Conservation (phyloP, 2,329 filamentous ascomycete genomes). For the Aspergillus carbonarius region DNA sequence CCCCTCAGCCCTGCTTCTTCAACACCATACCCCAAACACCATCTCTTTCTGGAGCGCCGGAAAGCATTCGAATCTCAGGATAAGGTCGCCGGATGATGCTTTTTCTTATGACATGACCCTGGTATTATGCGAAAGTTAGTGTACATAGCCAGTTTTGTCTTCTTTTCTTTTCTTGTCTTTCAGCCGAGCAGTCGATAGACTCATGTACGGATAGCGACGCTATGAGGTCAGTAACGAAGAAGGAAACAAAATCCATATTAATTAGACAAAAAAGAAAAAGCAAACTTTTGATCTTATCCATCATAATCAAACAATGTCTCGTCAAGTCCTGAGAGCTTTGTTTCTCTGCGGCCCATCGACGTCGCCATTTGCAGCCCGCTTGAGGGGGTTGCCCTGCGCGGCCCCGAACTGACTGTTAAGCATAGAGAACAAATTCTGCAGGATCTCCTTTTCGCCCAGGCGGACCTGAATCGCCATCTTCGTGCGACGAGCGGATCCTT, state of each 20-base stretch:
- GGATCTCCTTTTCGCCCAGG: slow-evolving; percentile 68
- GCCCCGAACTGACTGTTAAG: slow-evolving; percentile 28
- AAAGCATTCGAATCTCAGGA: slow-evolving; percentile 19
- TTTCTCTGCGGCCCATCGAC: slow-evolving; percentile 26
- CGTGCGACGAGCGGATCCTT: slow-evolving; percentile 35
- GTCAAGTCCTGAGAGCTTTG: slow-evolving; percentile 28
- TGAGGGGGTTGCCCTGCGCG: slow-evolving; percentile 19
- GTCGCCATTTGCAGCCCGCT: slow-evolving; percentile 31
- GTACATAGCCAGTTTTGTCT: slow-evolving; percentile 37
- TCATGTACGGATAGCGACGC: slow-evolving; percentile 39
- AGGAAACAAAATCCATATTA: slow-evolving; percentile 33
- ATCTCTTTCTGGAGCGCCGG: slow-evolving; percentile 11
- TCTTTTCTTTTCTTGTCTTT: slow-evolving; percentile 14
- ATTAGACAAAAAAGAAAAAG: slow-evolving; percentile 27
- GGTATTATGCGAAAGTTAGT: slow-evolving; percentile 33
- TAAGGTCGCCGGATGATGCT: slow-evolving; percentile 20
- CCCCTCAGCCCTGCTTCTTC: slow-evolving; percentile 17
- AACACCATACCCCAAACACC: slow-evolving; percentile 8
- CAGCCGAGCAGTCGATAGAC: slow-evolving; percentile 26
- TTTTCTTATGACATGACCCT: slow-evolving; percentile 24
- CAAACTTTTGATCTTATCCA: slow-evolving; percentile 15
- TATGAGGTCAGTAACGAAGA: slow-evolving; percentile 38
- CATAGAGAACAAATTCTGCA: slow-evolving; percentile 54
- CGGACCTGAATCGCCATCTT: slow-evolving; percentile 68
- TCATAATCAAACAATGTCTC: neutral